Base-by-base conservation (phyloP, 768 basidiomycete genomes). In the Boletus coccyginus region DNA sequence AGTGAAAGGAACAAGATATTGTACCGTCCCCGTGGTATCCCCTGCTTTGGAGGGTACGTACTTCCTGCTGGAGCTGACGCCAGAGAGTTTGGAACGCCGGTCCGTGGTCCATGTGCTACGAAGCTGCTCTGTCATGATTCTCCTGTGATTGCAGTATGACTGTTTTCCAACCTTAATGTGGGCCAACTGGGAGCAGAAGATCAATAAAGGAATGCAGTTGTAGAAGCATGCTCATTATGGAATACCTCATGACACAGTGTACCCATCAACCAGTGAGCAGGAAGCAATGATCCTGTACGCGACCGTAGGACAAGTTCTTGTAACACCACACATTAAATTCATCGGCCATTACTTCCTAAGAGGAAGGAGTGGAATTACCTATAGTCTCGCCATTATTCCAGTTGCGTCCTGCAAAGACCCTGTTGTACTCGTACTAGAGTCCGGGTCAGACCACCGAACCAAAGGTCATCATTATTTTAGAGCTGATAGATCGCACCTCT, bases 21-120 rank as follows among this genome's bases (percentile, higher is more conserved):
- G 38, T 57, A 87, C 90, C 92, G 68, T 94, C 92, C 1, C 92
- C 92, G 50, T 86, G 92, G 66, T 94, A 93, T 29, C 87, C 90
- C 69, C 76, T 82, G 49, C 74, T 74, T 66, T 92, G 90, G n/a
- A 93, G 76, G 27, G 77, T 77, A 33, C 81, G 75, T 5, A 92
- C 87, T 66, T 93, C 88, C 31, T 70, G 71, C 31, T 80, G 74
- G 16, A 94, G 79, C 59, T 78, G 81, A 32, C 72, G 76, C 88
- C 92, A 92, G 3, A 92, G 76, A 12, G 81, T 76, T 73, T 92
- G 90, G 67, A 94, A 94, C 0, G 75, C 82, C 7, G 82, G 74
- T 0, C 88, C 87, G 62, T 94, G 92, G 61, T 93, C 78, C 88
- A 87, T 87, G 69, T 93, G 85, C 89, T 92, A 32, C 12, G 16